Conservation (phyloP, 2,329 filamentous ascomycete genomes). For the Calonectria pseudoturangicola region DNA sequence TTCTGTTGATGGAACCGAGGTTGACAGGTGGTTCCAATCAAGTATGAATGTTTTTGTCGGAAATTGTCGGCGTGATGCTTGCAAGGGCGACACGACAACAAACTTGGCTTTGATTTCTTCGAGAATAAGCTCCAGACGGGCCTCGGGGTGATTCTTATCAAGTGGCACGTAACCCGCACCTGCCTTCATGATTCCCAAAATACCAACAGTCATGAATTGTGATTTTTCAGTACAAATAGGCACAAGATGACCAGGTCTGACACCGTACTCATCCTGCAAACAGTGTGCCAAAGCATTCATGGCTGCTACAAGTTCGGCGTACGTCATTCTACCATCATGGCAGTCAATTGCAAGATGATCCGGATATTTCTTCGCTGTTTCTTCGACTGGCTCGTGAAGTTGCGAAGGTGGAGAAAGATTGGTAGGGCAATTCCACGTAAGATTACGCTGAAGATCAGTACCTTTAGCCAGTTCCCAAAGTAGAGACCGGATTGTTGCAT, state of each 20-base stretch:
- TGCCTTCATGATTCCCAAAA: constrained; percentile 4
- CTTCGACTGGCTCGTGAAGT: neutral
- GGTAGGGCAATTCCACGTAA: neutral
- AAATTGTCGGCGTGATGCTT: neutral
- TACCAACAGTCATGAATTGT: neutral
- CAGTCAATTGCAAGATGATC: neutral
- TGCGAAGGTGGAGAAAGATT: neutral
- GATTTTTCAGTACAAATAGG: neutral
- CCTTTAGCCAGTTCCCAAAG: neutral
- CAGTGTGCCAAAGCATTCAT: neutral
- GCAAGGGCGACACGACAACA: neutral
- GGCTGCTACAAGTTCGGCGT: neutral
- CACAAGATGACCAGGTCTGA: neutral
- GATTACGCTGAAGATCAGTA: neutral
- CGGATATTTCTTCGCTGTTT: neutral
- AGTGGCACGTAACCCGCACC: neutral
- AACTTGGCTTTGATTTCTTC: neutral
- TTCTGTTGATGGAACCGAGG: neutral
- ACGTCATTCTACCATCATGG: neutral
- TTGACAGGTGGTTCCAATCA: neutral
- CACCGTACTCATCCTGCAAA: neutral
- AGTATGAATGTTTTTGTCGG: neutral
- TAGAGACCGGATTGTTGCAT: neutral
- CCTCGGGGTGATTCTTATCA: neutral
- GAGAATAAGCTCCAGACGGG: neutral